Base-by-base conservation (phyloP, 192 early-diverging fungal species). In the Umbelopsis sp. region DNA sequence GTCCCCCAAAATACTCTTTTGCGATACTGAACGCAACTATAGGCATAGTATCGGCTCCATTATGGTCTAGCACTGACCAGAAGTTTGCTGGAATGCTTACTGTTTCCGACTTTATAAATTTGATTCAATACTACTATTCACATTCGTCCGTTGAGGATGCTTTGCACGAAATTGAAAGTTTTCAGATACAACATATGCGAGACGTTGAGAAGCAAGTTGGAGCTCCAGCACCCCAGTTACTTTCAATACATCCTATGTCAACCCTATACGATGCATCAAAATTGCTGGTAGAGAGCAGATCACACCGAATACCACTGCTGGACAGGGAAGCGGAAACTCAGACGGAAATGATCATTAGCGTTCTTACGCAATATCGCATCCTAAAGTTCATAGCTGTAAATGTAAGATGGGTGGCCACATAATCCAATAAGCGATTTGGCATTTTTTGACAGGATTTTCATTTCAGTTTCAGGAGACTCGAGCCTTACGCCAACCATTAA, bases 81-180 rank as follows among this genome's bases (percentile, higher is more conserved):
- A 85, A 85, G 77, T 98, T 95, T 74, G 90, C 91, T 1, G 97
- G 97, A 52, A 96, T 98, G 94, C 82, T 98, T 78, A 97, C 95
- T 18, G 96, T 96, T 10, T 93, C 95, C 1, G 97, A 98, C 75
- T 93, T 98, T 76, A 93, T 98, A 48, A 92, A 95, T 76, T 79
- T 98, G 71, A 94, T 98, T 30, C 88, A 93, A 74, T 94, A 94
- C 80, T 95, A 97, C 80, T 95, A 97, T 78, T 86, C 85, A 41
- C 87, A 93, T 68, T 85, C 91, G 18, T 90, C 91, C 11, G 90
- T 92, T 52, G 85, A 87, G 16, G 92, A 85, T 16, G 97, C 95
- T 7, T 84, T 96, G 50, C 89, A 91, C 37, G 94, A 98, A 65
- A 89, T 98, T 69, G 94, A 96, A 45, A 86, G 89, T 23, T 86